Percentiles rank a stretch among this genome's conserved stretches.
Evolutionary conservation across 768 basidiomycete species (phyloP).

Genomic region (Mycena haematopus): DNA sequence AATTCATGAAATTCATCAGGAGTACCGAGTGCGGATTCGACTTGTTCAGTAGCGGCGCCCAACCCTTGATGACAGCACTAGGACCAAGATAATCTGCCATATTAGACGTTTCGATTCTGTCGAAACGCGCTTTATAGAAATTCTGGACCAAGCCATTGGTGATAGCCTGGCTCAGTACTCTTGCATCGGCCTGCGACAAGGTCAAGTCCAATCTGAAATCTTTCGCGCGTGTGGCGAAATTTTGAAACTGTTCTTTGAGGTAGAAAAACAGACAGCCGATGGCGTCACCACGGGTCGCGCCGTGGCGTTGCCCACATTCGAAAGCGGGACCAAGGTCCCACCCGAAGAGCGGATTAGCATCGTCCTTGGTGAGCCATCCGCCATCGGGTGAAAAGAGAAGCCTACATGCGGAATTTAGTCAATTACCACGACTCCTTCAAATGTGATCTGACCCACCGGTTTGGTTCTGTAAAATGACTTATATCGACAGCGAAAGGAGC

Average conservation of each 20-base stretch:
- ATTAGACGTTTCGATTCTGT: slow-evolving; percentile 46
- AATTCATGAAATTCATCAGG: slow-evolving; percentile 47
- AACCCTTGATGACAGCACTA: slow-evolving; percentile 40
- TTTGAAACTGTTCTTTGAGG: slow-evolving; percentile 46
- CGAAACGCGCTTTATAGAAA: slow-evolving; percentile 45
- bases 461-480: slow-evolving; percentile 43
- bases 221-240: slow-evolving; percentile 45
- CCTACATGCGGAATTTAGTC: slow-evolving; percentile 30
- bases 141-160: slow-evolving; percentile 44
- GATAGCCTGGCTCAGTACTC: slow-evolving; percentile 48
- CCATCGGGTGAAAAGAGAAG: slow-evolving; percentile 53
- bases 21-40: slow-evolving; percentile 42
- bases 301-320: slow-evolving; percentile 42
- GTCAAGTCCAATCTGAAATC: slow-evolving; percentile 45
- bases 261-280: slow-evolving; percentile 53
- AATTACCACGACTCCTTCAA: not conserved
- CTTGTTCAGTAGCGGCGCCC: slow-evolving; percentile 45
- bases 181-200: slow-evolving; percentile 50
- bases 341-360: slow-evolving; percentile 52
- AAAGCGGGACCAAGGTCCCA: slow-evolving; percentile 56
- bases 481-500: slow-evolving; percentile 45
- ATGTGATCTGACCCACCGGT: slow-evolving; percentile 39
- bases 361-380: slow-evolving; percentile 49
- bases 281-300: slow-evolving; percentile 44
- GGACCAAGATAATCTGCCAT: slow-evolving; percentile 43